Evolutionary conservation across 495 filamentous ascomycete genomes (phyloP), one percentile per base, ranked within the genome.

Genomic region (Penicillium parvum): DNA sequence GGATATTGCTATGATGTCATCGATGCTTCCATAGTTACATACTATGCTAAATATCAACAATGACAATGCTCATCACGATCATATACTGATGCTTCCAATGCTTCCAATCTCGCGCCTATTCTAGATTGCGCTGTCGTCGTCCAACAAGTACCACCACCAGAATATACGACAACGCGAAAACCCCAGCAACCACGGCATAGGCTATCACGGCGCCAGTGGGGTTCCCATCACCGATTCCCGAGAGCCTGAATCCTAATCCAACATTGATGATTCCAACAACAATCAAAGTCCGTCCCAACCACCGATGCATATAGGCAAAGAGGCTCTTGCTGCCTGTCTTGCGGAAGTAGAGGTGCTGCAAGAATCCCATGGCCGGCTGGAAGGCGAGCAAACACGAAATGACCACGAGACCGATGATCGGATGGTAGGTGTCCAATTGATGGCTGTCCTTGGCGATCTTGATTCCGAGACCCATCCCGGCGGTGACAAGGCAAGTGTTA

Each of bases 241-340:
- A 57, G 46, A 86, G 56, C 22, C 68, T 40, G n/a, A 89, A 68
- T 1, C 86, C 86, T 0, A 88, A 58, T 0, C 85, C 84, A 32
- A 82, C 86, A 62, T 88, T 90, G 41, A 89, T 64, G 21, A 86
- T 67, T 2, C 80, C 86, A 12, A 86, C 47, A 2, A 74, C 53
- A 18, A 90, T 73, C 37, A 86, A 52, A 6, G 63, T 37, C 3
- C 86, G 75, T 7, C 86, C 86, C 42, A 74, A 78, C 85, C 86
- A 88, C 48, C 84, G 79, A 57, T 91, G 86, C 3, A 63, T 55
- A 42, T 79, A 65, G 11, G 74, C 77, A 57, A 82, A 69, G 3
- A 67, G 10, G 5, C 75, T 77, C 7, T 81, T 81, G 8, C 49
- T 35, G 16, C 71, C 59, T 1, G 67, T 61, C 45, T 73, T 74